Evolutionary conservation across 345 rosid genomes (phyloP), one percentile per base, ranked within the genome.

Genomic region (Murraya paniculata): DNA sequence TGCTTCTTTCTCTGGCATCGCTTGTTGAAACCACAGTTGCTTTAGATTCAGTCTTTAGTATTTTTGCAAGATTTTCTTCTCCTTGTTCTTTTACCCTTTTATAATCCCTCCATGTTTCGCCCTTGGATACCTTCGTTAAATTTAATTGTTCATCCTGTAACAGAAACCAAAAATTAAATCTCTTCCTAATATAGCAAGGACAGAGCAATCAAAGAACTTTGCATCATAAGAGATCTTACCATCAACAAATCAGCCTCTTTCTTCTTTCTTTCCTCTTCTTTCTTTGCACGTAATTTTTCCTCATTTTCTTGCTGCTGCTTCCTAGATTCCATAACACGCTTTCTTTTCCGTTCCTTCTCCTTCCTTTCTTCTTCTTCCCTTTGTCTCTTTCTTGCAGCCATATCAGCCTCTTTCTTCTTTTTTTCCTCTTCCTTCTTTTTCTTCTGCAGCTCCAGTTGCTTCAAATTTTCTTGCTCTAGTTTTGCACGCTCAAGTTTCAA

Each of bases 401-500:
- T 80, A n/a, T 88, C 92, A 45, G 90, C 92, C 80, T 87, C 92
- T 72, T 90, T 92, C 85, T 86, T 91, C 94, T 87, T 96, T 79
- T 80, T 80, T 71, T 89, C 97, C 80, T 89, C 92, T 81, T 89
- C 98, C 87, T 90, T 92, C 87, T 81, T 88, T 83, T 89, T 89
- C 90, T 85, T 90, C 81, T 96, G 87, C 58, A 83, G 77, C 82
- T 92, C 93, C 79, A 87, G 76, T 77, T 90, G 91, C 83, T 79
- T 91, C 82, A 81, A 56, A 68, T 89, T 91, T 84, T 89, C 90
- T 77, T 84, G 90, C 93, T 86, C 96, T 74, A 83, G 75, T 83
- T 87, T 94, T 68, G 92, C 97, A 48, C 98, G 88, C 85, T 91
- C 94, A 78, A 88, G 79, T 83, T 89, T 92, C 87, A 89, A 45